Evolutionary conservation across 148 eudicot species (phyloP), one percentile per base, ranked within the genome.

Genomic region (Salicornia ramosissima): DNA sequence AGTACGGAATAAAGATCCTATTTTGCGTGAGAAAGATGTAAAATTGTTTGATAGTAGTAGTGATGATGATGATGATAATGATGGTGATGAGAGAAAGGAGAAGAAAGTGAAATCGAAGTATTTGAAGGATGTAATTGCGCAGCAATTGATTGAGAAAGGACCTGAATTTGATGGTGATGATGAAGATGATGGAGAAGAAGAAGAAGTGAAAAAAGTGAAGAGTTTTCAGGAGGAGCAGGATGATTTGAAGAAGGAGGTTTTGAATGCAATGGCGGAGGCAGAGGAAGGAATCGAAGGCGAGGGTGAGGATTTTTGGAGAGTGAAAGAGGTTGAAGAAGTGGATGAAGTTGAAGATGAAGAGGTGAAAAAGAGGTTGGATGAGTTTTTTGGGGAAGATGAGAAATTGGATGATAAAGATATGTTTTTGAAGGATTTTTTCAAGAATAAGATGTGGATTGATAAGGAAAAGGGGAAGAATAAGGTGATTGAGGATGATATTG

Each of bases 61-160:
- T 3, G 83, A 81, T 0, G 80, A 67, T 12, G 65, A 64, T 0
- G 42, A 60, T n/a, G 75, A 24, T 0, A 68, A 31, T 29, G 51
- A 31, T 62, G 70, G 8, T 18, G 67, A 12, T 0, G 53, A 57
- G 29, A 64, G 57, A 19, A 65, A 73, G 46, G 54, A 59, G 40
- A 57, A 31, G 21, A 70, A 57, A 53, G 31, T 42, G 77, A 88
- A 84, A 54, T 79, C 86, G 2, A 82, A 78, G 85, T 90, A 84
- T 80, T 77, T 94, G 81, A 94, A 91, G 75, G 97, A 94, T 83
- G 91, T 91, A 25, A 75, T 58, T 10, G 88, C 99, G 1, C 65
- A 78, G 74, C 90, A 86, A 31, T 86, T 93, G 86, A 81, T 93
- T 36, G 90, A 87, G 74, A 70, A 67, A 40, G 97, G 96, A 6